These are phyloP conservation scores for Helicocarpus griseus DNA, from an alignment of 2,329 filamentous ascomycete species.

Conservation along the genomic window DNA sequence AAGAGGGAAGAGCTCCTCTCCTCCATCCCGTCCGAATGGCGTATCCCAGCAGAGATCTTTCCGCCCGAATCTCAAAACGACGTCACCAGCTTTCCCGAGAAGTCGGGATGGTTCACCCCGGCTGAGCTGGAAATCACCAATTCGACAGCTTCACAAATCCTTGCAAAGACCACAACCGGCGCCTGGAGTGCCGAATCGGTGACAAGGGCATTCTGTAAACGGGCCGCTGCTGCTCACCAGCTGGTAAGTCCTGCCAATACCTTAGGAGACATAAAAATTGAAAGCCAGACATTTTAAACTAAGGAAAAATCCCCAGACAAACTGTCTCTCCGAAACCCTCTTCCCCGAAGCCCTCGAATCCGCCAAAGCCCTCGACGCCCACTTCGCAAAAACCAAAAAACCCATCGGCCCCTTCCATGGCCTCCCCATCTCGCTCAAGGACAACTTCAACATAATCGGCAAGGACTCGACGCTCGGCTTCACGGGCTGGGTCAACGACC, in stretches of 20 bases:
- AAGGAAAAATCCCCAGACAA: constrained; percentile 36
- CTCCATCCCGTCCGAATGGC: constrained; percentile 32
- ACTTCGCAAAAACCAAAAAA: constrained; percentile 30
- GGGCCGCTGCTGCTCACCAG: constrained; percentile 31
- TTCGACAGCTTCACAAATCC: constrained; percentile 7
- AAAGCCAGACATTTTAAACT: not conserved
- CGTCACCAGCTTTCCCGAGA: constrained; percentile 11
- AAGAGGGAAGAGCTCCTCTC: constrained; percentile 31
- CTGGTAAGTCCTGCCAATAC: constrained; percentile 5
- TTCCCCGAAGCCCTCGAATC: constrained; percentile 35
- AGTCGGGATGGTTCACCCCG: constrained; percentile 12
- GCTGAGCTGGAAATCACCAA: constrained; percentile 12
- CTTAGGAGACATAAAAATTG: not conserved
- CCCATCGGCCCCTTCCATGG: constrained; percentile 32
- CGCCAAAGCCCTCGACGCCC: constrained; percentile 28
- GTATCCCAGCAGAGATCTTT: constrained; percentile 17
- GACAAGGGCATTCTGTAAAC: constrained; percentile 28
- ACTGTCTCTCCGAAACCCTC: constrained; percentile 51
- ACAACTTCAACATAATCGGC: constrained; percentile 27
- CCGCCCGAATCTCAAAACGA: constrained; percentile 10
- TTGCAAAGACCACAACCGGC: constrained; percentile 12
- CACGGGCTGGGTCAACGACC: constrained; percentile 11
- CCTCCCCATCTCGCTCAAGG: constrained; percentile 34
- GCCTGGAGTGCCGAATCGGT: constrained; percentile 13
- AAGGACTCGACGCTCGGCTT: constrained; percentile 14